phyloP scores from a whole-genome alignment of 441 rosid species.

The Adansonia madagascariensis region DNA sequence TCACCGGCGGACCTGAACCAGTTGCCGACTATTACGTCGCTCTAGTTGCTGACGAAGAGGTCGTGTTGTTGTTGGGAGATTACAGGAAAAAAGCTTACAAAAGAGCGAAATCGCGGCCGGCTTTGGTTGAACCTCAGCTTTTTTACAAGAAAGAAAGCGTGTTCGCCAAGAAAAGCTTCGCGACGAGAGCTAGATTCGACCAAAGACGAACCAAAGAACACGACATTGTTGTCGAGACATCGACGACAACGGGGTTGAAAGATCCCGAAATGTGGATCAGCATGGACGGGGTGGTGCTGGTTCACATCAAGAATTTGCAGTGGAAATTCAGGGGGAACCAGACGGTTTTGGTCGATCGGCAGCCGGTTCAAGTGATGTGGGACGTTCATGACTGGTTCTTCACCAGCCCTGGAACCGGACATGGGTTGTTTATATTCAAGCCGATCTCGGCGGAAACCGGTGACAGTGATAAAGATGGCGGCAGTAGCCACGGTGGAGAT shows the following conservation, averaged over 20 bases:
- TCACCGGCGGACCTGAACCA: constrained; percentile 58
- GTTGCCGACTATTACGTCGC: constrained; percentile 63
- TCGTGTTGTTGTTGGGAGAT: constrained; percentile 64
- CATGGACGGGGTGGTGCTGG: constrained; percentile 56
- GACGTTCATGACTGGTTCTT: constrained; percentile 71
- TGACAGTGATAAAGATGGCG: constrained; percentile 50
- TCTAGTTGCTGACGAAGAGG: constrained; percentile 62
- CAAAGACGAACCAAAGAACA: constrained; percentile 54
- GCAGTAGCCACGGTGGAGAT: constrained; percentile 36
- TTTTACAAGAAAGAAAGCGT: constrained; percentile 68
- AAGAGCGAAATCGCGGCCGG: constrained; percentile 63
- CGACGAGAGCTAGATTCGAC: constrained; percentile 55
- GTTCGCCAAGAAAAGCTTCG: constrained; percentile 60
- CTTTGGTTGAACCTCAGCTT: constrained; percentile 53
- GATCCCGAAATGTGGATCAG: constrained; percentile 81
- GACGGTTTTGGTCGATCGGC: constrained; percentile 36
- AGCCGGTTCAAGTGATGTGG: constrained; percentile 14
- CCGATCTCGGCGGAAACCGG: constrained; percentile 45
- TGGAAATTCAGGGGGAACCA: constrained; percentile 78
- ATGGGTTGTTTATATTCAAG: constrained; percentile 68
- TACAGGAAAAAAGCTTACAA: constrained; percentile 71
- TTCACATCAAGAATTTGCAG: constrained; percentile 54
- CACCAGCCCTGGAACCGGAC: constrained; percentile 53
- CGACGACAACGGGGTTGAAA: constrained; percentile 42
- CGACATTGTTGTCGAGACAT: constrained; percentile 65